Evolutionary conservation across 139 green algal species (phyloP).

Genomic region (Pleodorina starrii): DNA sequence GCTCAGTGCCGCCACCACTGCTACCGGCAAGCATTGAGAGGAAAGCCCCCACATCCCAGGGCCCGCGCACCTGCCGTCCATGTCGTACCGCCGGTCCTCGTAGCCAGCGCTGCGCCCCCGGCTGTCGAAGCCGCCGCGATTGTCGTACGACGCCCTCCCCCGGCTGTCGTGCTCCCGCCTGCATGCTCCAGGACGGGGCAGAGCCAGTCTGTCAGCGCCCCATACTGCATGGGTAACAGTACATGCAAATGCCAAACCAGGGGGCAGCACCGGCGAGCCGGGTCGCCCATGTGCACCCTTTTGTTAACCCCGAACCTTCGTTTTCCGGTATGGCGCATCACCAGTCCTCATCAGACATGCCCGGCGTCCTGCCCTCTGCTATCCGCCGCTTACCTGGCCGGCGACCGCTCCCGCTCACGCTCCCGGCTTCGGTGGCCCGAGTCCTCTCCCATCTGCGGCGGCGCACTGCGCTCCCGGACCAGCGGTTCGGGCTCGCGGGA

Average conservation of each 20-base stretch:
- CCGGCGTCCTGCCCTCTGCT: no score
- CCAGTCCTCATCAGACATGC: no score
- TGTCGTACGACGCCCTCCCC: not conserved
- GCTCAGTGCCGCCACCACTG: no score
- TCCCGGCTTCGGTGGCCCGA: not conserved
- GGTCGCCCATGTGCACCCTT: no score
- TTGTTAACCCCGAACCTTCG: no score
- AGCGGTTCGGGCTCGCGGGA: slow-evolving; percentile 11
- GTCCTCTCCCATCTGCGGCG: not conserved
- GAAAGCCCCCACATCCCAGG: no score
- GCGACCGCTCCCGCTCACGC: slow-evolving; percentile 38
- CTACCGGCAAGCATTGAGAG: no score
- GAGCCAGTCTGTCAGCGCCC: no score
- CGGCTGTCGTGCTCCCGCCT: slow-evolving; percentile 5
- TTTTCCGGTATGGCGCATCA: no score
- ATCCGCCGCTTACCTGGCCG: not conserved
- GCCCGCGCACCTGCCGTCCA: not conserved
- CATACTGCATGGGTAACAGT: no score
- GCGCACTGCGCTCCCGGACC: not conserved
- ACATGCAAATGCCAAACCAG: no score
- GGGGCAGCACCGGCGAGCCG: no score
- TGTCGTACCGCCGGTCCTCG: slow-evolving; percentile 14
- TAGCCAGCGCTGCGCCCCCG: slow-evolving; percentile 12
- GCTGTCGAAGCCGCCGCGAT: not conserved
- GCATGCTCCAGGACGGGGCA: not conserved